Base-by-base conservation (phyloP, 2,329 filamentous ascomycete species). In the Fusarium acutatum region DNA sequence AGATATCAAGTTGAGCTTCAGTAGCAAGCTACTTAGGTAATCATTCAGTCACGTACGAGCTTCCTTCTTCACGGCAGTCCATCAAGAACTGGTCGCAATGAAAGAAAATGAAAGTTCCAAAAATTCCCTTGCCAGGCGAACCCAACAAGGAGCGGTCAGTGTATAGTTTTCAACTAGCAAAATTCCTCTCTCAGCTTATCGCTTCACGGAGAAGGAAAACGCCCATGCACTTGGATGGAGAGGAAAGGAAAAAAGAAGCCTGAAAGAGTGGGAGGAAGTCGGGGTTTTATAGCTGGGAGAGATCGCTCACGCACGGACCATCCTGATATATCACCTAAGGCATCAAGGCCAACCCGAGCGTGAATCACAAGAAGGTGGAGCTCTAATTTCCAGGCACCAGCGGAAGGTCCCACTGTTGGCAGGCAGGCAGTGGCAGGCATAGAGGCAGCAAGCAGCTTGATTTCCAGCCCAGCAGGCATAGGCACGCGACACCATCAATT, bases 101-200 rank as follows among this genome's bases (percentile, higher is more conserved):
- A 85, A 84, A 84, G 82, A 84, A 75, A 79, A 77, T 67, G 73
- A 77, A 73, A 67, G 79, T 84, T 89, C 83, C 91, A 93, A 93
- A 93, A 91, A 93, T 93, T 93, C 83, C 90, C 91, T 86, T 78
- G 86, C 86, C 89, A 86, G 90, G 86, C 87, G 84, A 88, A 88
- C 88, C 87, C 90, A 88, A 88, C 85, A 83, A 87, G 85, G 85
- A 93, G 91, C 86, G 84, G 91, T 93, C 90, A 90, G 85, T 87
- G 80, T 88, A 89, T 93, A 93, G 91, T 93, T 93, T 93, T 93
- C 91, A 93, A 93, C 91, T 92, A 93, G 91, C 91, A 93, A 93
- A 93, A 92, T 91, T 93, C 91, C 89, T 93, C 91, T 93, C 91
- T 92, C 90, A 83, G 82, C 82, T 83, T 88, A 90, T 90, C 88